phyloP scores from a whole-genome alignment of 495 filamentous ascomycete genomes.

The Viridothelium virens region DNA sequence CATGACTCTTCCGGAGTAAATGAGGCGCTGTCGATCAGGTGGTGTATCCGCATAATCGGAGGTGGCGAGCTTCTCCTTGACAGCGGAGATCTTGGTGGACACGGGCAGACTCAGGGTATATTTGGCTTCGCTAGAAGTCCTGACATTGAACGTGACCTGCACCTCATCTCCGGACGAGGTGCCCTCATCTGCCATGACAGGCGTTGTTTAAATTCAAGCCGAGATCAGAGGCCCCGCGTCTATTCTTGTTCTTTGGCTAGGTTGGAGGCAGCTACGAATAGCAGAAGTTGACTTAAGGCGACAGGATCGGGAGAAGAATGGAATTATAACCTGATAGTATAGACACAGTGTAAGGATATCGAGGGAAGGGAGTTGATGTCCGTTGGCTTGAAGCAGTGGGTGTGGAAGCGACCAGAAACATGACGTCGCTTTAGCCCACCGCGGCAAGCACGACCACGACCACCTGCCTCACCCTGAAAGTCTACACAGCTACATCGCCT shows the following conservation, averaged over 20 bases:
- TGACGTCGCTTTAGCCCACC: constrained; percentile 1
- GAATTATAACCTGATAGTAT: too few relatives aligned
- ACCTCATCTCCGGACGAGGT: constrained; percentile 42
- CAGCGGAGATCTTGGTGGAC: constrained; percentile 68
- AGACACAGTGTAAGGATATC: too few relatives aligned
- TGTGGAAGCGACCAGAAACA: constrained; percentile 6
- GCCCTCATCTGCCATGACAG: constrained; percentile 46
- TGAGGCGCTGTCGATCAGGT: constrained; percentile 80
- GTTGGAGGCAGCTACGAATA: too few relatives aligned
- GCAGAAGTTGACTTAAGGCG: not conserved
- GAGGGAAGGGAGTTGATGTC: not conserved
- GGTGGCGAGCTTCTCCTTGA: constrained; percentile 79
- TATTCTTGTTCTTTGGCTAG: not conserved
- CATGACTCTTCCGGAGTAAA: constrained; percentile 93
- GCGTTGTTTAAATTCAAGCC: not conserved
- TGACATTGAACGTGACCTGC: constrained; percentile 87
- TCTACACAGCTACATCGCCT: too few relatives aligned
- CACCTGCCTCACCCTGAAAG: not conserved
- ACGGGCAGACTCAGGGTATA: constrained; percentile 71
- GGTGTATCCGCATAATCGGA: constrained; percentile 76
- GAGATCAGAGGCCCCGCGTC: not conserved
- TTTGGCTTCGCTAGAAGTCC: constrained; percentile 77
- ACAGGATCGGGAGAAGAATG: not conserved
- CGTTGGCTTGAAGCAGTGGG: not conserved
- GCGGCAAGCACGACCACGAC: not conserved